Percentiles rank a stretch among this genome's conserved stretches.
Conservation (phyloP, 169 alveolate species). For the Cystoisospora suis region DNA sequence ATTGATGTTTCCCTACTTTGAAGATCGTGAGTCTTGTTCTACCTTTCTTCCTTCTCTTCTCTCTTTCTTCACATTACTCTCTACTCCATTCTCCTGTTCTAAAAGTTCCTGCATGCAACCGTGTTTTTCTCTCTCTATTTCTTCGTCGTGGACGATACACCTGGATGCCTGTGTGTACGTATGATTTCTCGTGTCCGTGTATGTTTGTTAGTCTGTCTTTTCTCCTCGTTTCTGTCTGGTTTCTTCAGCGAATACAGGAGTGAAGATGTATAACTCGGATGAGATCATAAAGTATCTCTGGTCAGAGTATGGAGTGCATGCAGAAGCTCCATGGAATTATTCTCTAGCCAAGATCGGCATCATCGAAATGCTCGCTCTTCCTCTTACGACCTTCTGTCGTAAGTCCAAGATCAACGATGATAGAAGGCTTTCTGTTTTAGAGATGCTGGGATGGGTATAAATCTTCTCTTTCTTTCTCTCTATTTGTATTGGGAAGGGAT, state of each 20-base stretch:
- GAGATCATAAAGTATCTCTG: slow-evolving; percentile 42
- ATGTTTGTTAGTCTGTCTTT: not conserved
- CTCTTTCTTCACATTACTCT: not conserved
- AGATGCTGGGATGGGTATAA: too few species aligned
- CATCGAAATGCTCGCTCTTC: slow-evolving; percentile 18
- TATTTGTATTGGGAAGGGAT: too few species aligned
- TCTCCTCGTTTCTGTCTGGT: not conserved
- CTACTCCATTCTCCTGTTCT: not conserved
- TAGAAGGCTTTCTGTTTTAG: too few species aligned
- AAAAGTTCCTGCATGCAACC: not conserved
- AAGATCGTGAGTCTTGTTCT: slow-evolving; percentile 10
- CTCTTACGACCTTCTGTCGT: slow-evolving; percentile 32
- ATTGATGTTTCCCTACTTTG: slow-evolving; percentile 27
- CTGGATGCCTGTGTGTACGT: not conserved
- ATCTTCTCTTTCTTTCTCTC: too few species aligned
- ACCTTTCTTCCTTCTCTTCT: not conserved
- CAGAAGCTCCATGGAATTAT: slow-evolving; percentile 18
- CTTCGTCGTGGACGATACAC: too few species aligned
- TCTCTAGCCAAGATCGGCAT: slow-evolving; percentile 1
- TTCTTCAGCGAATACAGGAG: slow-evolving; percentile 1
- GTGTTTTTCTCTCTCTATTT: not conserved
- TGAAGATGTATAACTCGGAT: slow-evolving; percentile 21
- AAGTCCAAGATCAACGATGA: too few species aligned
- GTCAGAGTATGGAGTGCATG: slow-evolving; percentile 23
- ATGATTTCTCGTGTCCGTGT: not conserved